Evolutionary conservation across 2,329 filamentous ascomycete genomes (phyloP).

Genomic region (Chaetomiaceae sp.): DNA sequence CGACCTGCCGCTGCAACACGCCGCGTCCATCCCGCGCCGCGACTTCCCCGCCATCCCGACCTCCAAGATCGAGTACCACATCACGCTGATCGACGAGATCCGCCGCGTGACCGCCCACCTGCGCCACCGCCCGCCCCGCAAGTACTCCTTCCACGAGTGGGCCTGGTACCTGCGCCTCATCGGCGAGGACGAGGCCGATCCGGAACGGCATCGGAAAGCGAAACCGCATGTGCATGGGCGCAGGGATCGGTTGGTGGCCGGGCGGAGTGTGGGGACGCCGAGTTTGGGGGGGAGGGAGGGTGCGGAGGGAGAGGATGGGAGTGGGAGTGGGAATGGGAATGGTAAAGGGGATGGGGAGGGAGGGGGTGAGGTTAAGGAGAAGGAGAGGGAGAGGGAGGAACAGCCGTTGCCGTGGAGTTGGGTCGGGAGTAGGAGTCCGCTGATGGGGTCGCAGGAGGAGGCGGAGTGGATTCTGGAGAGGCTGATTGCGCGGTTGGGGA

Average conservation of each 20-base stretch:
- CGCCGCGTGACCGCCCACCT: conserved; percentile 58
- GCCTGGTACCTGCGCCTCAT: conserved; percentile 76
- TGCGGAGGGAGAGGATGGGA: not conserved
- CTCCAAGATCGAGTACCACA: conserved; percentile 41
- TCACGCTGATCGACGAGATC: conserved; percentile 68
- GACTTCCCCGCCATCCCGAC: not conserved
- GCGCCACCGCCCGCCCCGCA: conserved; percentile 48
- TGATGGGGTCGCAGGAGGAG: conserved; percentile 10
- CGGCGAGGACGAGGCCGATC: conserved; percentile 53
- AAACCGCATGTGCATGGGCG: not conserved
- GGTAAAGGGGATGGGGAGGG: not conserved
- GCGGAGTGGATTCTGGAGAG: conserved; percentile 10
- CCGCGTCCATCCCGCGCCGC: not conserved
- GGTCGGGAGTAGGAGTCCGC: conserved; percentile 46
- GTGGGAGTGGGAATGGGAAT: not conserved
- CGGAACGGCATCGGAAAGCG: conserved; percentile 42
- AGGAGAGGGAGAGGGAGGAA: not conserved
- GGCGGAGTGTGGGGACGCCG: no score
- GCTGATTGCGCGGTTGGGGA: conserved; percentile 47
- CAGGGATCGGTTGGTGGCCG: not conserved
- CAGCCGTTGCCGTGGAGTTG: conserved; percentile 55
- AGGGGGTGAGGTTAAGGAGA: conserved; percentile 23
- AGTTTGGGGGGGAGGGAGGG: no score
- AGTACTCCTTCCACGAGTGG: conserved; percentile 81
- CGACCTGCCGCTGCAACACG: not conserved